Evolutionary conservation across 768 basidiomycete genomes (phyloP), one percentile per base, ranked within the genome.

Genomic region (Gloeostereum incarnatum): DNA sequence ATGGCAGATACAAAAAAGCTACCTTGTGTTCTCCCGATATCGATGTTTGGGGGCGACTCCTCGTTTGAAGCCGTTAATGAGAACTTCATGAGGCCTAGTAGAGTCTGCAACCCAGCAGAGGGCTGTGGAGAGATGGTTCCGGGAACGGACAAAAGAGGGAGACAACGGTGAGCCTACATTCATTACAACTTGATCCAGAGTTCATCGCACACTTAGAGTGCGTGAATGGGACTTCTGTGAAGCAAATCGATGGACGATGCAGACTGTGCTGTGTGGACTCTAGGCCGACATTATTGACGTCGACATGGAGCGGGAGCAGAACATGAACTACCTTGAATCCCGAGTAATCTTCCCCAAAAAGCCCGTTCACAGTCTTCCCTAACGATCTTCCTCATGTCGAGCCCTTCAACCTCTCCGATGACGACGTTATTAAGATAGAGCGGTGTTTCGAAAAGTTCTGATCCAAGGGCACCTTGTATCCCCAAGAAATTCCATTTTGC

Each of bases 401-500:
- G 29, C 0, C 68, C 63, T n/a, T n/a, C n/a, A 0, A 90, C 78
- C 29, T 82, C 88, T 1, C 91, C 88, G 2, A 98, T 63, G 38
- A 91, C 61, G 13, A 97, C 58, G 18, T 55, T 51, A 30, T 61
- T 56, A 16, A 93, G 57, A 51, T 89, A 89, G 5, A 93, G 40
- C 0, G 86, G 85, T 3, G 47, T 7, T 13, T 47, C 49, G 27
- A 77, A 59, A 44, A 72, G 63, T 11, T 43, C 59, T 4, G 78
- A 69, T 2, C 73, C 73, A 34, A 96, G 61, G 1, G 86, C 81
- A 3, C 94, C 93, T 51, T 94, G 90, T 18, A 94, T 65, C 0
- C 93, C 93, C 3, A 90, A 62, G 0, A 82, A 72, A 39, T 69
- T 77, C 91, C 92, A 98, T 4, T 72, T 61, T 0, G 90, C 89